Evolutionary conservation across 2,329 filamentous ascomycete genomes (phyloP), one percentile per base, ranked within the genome.

Genomic region (Neophaeococcomyces aloes): DNA sequence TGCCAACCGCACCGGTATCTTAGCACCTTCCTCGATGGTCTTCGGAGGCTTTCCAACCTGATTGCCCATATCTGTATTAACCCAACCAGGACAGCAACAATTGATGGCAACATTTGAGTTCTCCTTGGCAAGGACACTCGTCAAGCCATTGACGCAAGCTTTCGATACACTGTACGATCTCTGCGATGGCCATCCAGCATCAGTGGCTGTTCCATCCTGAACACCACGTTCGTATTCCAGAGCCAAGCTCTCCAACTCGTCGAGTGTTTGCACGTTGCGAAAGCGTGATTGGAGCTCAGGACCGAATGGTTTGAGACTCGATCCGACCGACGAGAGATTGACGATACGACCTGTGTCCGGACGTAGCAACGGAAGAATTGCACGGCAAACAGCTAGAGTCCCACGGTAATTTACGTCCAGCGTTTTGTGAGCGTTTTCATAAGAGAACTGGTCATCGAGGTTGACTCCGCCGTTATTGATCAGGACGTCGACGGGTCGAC

Each of bases 401-500:
- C 38, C 38, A 14, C 29, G 17, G 29, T 41, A 41, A 29, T 41
- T 41, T 10, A 32, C 29, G 25, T 41, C 38, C 8, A 32, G n/a
- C 29, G 38, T 31, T 18, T 11, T 41, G 15, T 30, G 29, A 17
- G 38, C 38, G 29, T 41, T 41, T 19, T 30, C 38, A 19, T 10
- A 8, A n/a, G 35, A 21, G 15, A 38, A 38, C 13, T 38, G 17
- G 23, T 38, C 35, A 17, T 41, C 38, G 29, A 34, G 19, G 21
- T 46, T 46, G 14, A 32, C 44, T 18, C 44, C 44, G 13, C 38
- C 38, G 25, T 46, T 46, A 38, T 46, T 46, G 44, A 46, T 34
- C 5, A 42, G 29, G 38, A 46, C 41, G 31, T 42, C 44, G 6
- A 41, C 25, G 10, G 15, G 38, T n/a, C 21, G 7, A 19, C 19